Conservation (phyloP, 2,329 filamentous ascomycete species). For the Arthrobotrys conoides region DNA sequence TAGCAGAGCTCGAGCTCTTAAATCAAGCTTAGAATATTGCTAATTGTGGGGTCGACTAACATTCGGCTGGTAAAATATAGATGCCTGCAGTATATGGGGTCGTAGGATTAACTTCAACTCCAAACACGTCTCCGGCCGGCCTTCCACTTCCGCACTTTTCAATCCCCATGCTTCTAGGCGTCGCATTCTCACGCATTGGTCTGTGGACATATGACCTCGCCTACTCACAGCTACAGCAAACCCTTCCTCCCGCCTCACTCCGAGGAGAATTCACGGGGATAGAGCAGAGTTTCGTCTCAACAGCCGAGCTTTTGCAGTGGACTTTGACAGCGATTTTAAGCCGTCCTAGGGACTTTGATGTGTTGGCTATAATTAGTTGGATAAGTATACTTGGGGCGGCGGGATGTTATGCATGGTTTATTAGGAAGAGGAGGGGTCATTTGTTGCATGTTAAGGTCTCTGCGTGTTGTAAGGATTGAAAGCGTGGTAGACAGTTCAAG, state of each 20-base stretch:
- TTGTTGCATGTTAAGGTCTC: slow-evolving; percentile 65
- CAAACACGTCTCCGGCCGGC: slow-evolving; percentile 15
- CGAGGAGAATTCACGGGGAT: slow-evolving; percentile 68
- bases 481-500: neutral
- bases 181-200: slow-evolving; percentile 68
- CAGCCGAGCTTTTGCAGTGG: slow-evolving; percentile 67
- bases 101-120: slow-evolving; percentile 44
- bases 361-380: slow-evolving; percentile 67
- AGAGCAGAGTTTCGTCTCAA: slow-evolving; percentile 67
- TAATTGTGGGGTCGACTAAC: neutral
- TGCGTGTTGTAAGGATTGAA: slow-evolving; percentile 41
- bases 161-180: slow-evolving; percentile 67
- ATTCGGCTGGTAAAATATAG: slow-evolving; percentile 57
- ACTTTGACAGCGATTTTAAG: slow-evolving; percentile 66
- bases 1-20: neutral
- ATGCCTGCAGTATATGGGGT: slow-evolving; percentile 58
- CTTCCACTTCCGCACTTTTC: slow-evolving; percentile 64
- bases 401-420: slow-evolving; percentile 67
- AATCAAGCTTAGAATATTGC: neutral
- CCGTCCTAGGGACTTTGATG: slow-evolving; percentile 67
- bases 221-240: slow-evolving; percentile 69
- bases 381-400: slow-evolving; percentile 65
- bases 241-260: slow-evolving; percentile 65
- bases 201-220: slow-evolving; percentile 69
- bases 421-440: slow-evolving; percentile 67